Percentiles rank a stretch among this genome's conserved stretches.
Conservation (phyloP, 768 basidiomycete species). For the Mycena capillaripes region DNA sequence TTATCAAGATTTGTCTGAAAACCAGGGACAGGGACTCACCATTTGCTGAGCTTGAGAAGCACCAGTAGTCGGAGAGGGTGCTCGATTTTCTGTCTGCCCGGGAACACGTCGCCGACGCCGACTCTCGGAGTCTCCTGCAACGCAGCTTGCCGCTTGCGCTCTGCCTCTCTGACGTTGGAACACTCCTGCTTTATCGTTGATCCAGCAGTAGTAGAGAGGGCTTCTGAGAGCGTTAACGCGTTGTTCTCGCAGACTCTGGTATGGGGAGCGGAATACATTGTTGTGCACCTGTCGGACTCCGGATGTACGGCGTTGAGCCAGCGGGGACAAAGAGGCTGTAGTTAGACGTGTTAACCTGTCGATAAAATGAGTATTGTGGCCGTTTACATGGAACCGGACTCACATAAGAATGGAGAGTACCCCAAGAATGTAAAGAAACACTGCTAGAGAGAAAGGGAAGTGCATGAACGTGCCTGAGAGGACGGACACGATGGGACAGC, state of each 20-base stretch:
- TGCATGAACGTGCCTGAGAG: conserved; percentile 28
- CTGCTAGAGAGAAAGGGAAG: neutral
- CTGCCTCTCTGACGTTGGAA: conserved; percentile 27
- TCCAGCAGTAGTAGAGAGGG: neutral
- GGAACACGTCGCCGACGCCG: neutral
- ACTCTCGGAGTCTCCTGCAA: conserved; percentile 3
- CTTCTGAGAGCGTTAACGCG: neutral
- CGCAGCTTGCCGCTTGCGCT: conserved; percentile 22
- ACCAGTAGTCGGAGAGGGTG: neutral
- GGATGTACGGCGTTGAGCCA: neutral
- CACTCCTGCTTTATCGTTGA: neutral
- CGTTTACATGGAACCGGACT: neutral
- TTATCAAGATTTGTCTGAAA: too few species aligned
- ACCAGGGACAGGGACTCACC: neutral
- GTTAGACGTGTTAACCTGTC: neutral
- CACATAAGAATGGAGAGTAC: neutral
- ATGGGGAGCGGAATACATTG: neutral
- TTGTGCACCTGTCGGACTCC: conserved; percentile 25
- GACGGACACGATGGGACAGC: too few species aligned
- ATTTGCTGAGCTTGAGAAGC: neutral
- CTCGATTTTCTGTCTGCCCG: neutral
- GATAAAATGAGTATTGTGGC: neutral
- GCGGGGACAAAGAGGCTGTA: neutral
- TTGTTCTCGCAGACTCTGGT: neutral
- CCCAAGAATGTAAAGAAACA: neutral